Base-by-base conservation (phyloP, 2,329 filamentous ascomycete species). In the Calonectria fujianensis region DNA sequence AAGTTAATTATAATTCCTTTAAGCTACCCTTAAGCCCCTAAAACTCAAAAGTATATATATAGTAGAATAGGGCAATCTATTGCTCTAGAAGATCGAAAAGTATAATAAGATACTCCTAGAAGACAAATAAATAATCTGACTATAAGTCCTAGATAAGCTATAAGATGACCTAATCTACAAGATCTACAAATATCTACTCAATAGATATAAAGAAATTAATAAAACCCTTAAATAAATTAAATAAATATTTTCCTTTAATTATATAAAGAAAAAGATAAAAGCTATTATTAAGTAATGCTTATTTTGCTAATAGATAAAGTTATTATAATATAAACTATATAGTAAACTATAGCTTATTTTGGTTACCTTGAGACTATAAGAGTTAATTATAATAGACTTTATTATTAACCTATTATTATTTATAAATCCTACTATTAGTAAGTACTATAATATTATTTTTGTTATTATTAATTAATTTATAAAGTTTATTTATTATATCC, bases 201-300 rank as follows among this genome's bases (percentile, higher is more conserved):
- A 77, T 75, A 74, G 20, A 57, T 57, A 75, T 57, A 64, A 72
- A 73, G n/a, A 16, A 51, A 68, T 73, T 63, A 70, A 70, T 45
- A 75, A 65, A 70, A 70, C 51, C 48, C 52, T 75, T 37, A 61
- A 70, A 68, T 45, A 45, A 64, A 9, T 70, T 52, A n/a, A 61
- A 50, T 45, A 69, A 18, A 69, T 45, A 75, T 72, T 48, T 51
- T 76, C 3, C 69, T 27, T 32, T 41, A 74, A 51, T 57, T 70
- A 63, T 24, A 50, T 78, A 45, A 31, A 61, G 71, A 39, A 75
- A 35, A 61, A 73, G 74, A 5, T 18, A 73, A 24, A 37, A 57
- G 73, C 27, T 52, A 77, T 41, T 24, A 24, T 24, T 24, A 24
- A 24, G 24, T 24, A 24, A 24, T 24, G 2, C 2, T 24, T 24